Base-by-base conservation (phyloP, 78 protist species). In the Speleostelium caveatum region DNA sequence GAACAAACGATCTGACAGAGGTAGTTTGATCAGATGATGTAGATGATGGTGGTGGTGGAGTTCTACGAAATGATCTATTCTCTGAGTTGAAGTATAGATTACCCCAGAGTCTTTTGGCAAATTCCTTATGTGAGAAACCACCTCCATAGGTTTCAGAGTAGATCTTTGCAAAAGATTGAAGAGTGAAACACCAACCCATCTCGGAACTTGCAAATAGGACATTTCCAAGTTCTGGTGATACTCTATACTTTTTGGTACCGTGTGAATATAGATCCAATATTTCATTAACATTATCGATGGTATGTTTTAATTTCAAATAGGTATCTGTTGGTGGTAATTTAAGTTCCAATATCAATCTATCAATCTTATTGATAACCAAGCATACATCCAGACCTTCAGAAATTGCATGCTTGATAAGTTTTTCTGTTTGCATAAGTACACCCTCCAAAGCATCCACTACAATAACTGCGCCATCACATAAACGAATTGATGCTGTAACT, bases 361-460 rank as follows among this genome's bases (percentile, higher is more conserved):
- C 99, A 21, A 98, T n/a, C 80, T 98, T 98, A 71, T 75, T 96
- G 86, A 97, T 65, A 22, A 95, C 38, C 0, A 98, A 60, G 14
- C 71, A n/a, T 3, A 98, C 42, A 5, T 95, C 73, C 10, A 96
- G 10, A 28, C 95, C 75, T 7, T 94, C 77, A 12, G 16, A 30
- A 2, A 97, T 75, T 0, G 98, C 97, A 5, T 73, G 87, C 22
- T 63, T 51, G 17, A 98, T 42, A 5, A 94, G 45, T 28, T 89
- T 45, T 76, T 96, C 96, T 0, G 99, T 97, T 42, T 94, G 75
- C 55, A 93, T n/a, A 96, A 92, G 87, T 32, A 96, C 95, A 26
- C 99, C 99, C 65, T 99, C 99, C 12, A 97, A 89, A 0, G 96
- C 99, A 73, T 99, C 99, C 10, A 99, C 96, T 8, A 96, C 94